Base-by-base conservation (phyloP, 2,329 filamentous ascomycete genomes). In the Ceratocystiopsis minuta region DNA sequence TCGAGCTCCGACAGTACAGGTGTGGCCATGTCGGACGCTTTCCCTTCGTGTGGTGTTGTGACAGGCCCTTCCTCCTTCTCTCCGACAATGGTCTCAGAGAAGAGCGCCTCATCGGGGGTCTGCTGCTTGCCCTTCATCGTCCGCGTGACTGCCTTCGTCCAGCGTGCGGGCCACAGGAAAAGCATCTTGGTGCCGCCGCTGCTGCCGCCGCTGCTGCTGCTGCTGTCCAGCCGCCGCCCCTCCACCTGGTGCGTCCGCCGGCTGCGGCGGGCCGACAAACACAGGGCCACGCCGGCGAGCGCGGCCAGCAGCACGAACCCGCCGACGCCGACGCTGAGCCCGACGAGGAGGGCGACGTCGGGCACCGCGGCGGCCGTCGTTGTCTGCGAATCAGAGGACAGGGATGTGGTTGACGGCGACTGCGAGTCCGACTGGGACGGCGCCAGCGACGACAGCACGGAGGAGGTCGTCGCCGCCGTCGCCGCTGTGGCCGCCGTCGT, bases 311-410 rank as follows among this genome's bases (percentile, higher is more conserved):
- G 14, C 1, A 31, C 33, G 2, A 43, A 15, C 3, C 28, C 36
- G 14, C 41, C 46, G 14, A 44, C 15, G 24, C 43, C 44, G 34
- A 38, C 42, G 32, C 39, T 37, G 15, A 46, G 34, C 31, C 48
- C 48, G 14, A 47, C 47, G 40, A 53, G 56, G 16, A 51, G 49
- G 13, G 48, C 32, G 2, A 39, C n/a, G 11, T 39, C 24, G 7
- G 34, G n/a, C 34, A 5, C 12, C n/a, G 24, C 42, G 14, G 2
- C 43, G 2, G 48, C 42, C 6, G 13, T 33, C 13, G 10, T 3
- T 13, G 32, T 4, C 11, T 33, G 13, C 3, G 41, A 28, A 3
- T 37, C 16, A 6, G 45, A 34, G 17, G 33, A 36, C 17, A 33
- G 2, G 16, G 16, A 15, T 9, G 12, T 1, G 9, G 9, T 11